phyloP scores from a whole-genome alignment of 495 filamentous ascomycete genomes.

The Penicillium subrubescens region DNA sequence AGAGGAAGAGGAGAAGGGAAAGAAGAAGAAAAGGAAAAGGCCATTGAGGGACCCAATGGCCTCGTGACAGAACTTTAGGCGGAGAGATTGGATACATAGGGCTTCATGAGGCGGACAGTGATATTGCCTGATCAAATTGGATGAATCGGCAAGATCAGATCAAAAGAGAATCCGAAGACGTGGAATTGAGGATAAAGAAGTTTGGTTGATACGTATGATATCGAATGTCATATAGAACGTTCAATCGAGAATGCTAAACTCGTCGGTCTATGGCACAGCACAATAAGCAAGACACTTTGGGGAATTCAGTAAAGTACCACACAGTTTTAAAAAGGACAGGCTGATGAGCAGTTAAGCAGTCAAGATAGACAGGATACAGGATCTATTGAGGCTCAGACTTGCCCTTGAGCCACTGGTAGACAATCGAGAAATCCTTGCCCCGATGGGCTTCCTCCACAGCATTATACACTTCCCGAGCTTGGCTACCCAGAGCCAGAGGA shows the following conservation, averaged over 20 bases:
- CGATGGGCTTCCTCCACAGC: conserved; percentile 59
- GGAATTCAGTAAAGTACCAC: not conserved
- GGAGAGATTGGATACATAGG: no score
- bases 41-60: not conserved
- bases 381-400: conserved; percentile 32
- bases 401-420: conserved; percentile 70
- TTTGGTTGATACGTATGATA: not conserved
- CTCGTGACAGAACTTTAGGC: not conserved
- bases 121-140: not conserved
- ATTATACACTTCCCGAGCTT: conserved; percentile 69
- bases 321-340: not conserved
- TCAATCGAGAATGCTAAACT: not conserved
- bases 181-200: not conserved
- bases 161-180: not conserved
- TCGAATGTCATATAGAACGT: not conserved
- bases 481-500: conserved; percentile 63
- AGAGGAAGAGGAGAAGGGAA: no score
- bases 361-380: not conserved
- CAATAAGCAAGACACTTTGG: not conserved
- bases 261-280: conserved; percentile 8
- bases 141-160: not conserved
- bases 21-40: no score
- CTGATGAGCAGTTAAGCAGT: not conserved
- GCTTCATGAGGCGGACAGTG: no score
- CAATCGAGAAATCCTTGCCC: conserved; percentile 82